phyloP scores from a whole-genome alignment of 768 basidiomycete genomes.

The Cystofilobasidium bisporidii region DNA sequence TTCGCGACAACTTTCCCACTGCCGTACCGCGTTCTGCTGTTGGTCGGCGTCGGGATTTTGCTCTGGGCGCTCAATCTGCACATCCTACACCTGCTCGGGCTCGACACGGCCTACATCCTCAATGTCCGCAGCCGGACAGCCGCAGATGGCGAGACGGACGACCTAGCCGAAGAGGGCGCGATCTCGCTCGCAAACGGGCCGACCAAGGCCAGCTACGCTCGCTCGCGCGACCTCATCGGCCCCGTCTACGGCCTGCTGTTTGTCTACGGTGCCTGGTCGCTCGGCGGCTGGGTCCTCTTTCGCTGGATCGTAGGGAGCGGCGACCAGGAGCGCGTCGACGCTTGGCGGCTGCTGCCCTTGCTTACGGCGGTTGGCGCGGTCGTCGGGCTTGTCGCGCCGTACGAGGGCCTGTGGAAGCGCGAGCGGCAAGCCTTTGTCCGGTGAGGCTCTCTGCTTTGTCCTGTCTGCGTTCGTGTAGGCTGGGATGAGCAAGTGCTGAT shows the following conservation, averaged over 20 bases:
- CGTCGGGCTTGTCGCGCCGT: conserved; percentile 57
- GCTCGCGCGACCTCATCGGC: conserved; percentile 8
- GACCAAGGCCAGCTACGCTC: not conserved
- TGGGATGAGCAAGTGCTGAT: conserved; percentile 1
- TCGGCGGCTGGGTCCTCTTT: conserved; percentile 61
- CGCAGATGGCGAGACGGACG: conserved; percentile 10
- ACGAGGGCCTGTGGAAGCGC: conserved; percentile 54
- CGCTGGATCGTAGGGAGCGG: conserved; percentile 50
- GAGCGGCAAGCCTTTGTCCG: conserved; percentile 68
- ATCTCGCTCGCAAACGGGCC: not conserved
- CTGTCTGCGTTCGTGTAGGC: not conserved
- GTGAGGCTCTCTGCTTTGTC: conserved; percentile 46
- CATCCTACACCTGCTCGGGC: conserved; percentile 58
- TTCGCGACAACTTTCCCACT: conserved; percentile 55
- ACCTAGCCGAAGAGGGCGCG: conserved; percentile 2
- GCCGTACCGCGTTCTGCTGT: conserved; percentile 76
- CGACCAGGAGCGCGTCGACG: conserved; percentile 55
- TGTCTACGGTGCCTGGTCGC: conserved; percentile 54
- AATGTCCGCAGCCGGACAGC: conserved; percentile 42
- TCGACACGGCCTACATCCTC: conserved; percentile 65
- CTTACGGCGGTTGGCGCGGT: conserved; percentile 54
- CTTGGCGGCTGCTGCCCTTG: conserved; percentile 65
- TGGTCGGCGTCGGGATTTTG: conserved; percentile 59
- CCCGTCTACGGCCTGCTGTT: conserved; percentile 55
- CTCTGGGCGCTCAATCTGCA: conserved; percentile 93